Base-by-base conservation (phyloP, 2,329 filamentous ascomycete species). In the Paecilomyces sp. region DNA sequence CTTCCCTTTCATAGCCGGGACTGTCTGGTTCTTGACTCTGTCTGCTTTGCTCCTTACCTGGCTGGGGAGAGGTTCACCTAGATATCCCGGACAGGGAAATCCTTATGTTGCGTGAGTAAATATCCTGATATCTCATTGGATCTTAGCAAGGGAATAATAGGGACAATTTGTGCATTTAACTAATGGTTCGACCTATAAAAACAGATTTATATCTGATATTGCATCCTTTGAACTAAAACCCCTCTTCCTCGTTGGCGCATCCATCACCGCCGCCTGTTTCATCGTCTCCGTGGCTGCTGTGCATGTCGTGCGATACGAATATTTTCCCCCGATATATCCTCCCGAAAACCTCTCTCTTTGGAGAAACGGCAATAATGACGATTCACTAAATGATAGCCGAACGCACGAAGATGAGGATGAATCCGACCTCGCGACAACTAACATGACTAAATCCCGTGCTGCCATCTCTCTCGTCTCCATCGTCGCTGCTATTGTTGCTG, bases 201-300 rank as follows among this genome's bases (percentile, higher is more conserved):
- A 25, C 34, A 66, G 65, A 25, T 67, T 67, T 54, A 66, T 67
- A 28, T 67, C 65, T 9, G 65, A 67, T 31, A 66, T 67, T 11
- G 65, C 65, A 2, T 65, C 65, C 8, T 67, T 66, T 34, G 64
- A 67, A 50, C 47, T 66, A 4, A 67, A 66, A 22, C 63, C 65
- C 22, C 59, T 67, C n/a, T 67, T 67, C 24, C 62, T 67, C 3
- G 57, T 66, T 15, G 65, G 65, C 1, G 55, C 65, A 11, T 62
- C 65, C 13, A 62, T 66, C 22, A 66, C 65, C 11, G 64, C 63
- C 30, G 59, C 66, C 25, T 63, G 64, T 5, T 66, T 67, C 41
- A 36, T 64, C 11, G 57, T 63, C 36, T 65, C 64, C 24, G 62
- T 67, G 5, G 62, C 62, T 11, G 60, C 61, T 1, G 65, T 66